Percentiles rank a stretch among this genome's conserved stretches.
Evolutionary conservation across 2,329 filamentous ascomycete genomes (phyloP).

Genomic region (Trichoderma asperellum): DNA sequence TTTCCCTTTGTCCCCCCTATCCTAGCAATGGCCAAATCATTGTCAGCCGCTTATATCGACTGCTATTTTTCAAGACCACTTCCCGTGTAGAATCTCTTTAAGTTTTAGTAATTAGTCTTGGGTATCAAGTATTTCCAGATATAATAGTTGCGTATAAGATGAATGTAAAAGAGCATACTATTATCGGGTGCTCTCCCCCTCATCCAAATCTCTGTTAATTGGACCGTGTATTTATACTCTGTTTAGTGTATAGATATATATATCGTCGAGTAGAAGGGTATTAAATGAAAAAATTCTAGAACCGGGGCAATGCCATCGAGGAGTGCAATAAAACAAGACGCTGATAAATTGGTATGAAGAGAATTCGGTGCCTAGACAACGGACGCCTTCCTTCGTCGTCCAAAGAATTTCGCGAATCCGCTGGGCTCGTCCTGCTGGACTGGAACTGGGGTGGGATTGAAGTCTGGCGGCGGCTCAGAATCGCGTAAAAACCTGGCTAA

Average conservation of each 20-base stretch:
- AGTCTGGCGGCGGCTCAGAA: slow-evolving; percentile 63
- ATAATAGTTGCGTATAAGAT: background rate
- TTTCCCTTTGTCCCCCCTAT: background rate
- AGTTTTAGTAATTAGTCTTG: slow-evolving; percentile 7
- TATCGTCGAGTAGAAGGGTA: background rate
- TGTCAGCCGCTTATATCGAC: background rate
- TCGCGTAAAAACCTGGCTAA: slow-evolving; percentile 73
- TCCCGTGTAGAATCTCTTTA: background rate
- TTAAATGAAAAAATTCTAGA: background rate
- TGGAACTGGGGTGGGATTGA: slow-evolving; percentile 34
- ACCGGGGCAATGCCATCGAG: background rate
- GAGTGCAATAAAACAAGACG: background rate
- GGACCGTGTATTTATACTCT: slow-evolving; percentile 1
- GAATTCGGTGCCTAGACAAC: slow-evolving; percentile 34
- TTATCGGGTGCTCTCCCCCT: background rate
- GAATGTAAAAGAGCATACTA: slow-evolving; percentile 11
- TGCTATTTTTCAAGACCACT: background rate
- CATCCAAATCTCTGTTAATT: slow-evolving; percentile 4
- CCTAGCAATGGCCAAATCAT: background rate
- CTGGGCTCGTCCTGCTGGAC: slow-evolving; percentile 45
- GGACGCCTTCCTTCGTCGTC: slow-evolving; percentile 53
- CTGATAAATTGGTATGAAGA: background rate
- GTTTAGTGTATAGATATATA: background rate
- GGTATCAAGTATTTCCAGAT: slow-evolving; percentile 20
- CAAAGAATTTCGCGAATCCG: slow-evolving; percentile 54